Percentiles rank a stretch among this genome's conserved stretches.
These are phyloP conservation scores for Tremella fuciformis DNA, from an alignment of 768 basidiomycete species.

Conservation along the genomic window DNA sequence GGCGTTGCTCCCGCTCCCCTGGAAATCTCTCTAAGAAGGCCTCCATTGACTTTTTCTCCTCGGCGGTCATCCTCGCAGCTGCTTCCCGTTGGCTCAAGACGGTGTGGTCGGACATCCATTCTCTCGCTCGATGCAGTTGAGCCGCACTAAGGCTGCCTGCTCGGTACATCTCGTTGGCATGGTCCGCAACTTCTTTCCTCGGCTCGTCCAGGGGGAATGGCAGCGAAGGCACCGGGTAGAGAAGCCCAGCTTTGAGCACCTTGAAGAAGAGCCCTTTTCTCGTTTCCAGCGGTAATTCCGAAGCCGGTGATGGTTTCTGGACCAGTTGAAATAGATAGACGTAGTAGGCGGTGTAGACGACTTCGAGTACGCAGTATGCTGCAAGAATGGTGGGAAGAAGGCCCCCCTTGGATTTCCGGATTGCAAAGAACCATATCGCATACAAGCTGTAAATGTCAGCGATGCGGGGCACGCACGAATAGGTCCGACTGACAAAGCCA, in stretches of 20 bases:
- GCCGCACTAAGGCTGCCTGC: slow-evolving; percentile 16
- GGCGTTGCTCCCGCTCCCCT: slow-evolving; percentile 33
- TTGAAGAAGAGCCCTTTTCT: slow-evolving; percentile 29
- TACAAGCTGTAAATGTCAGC: background rate
- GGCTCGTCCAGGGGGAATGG: slow-evolving; percentile 12
- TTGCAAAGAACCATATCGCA: slow-evolving; percentile 4
- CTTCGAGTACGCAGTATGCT: slow-evolving; percentile 38
- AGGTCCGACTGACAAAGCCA: too few relatives aligned
- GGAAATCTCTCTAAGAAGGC: slow-evolving; percentile 33
- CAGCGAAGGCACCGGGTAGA: slow-evolving; percentile 18
- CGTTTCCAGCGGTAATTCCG: slow-evolving; percentile 26
- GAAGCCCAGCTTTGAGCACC: slow-evolving; percentile 31
- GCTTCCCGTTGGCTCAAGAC: background rate
- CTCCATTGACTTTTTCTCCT: slow-evolving; percentile 22
- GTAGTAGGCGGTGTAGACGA: slow-evolving; percentile 37
- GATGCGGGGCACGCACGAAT: too few relatives aligned
- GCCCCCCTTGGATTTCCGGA: background rate
- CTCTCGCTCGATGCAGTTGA: slow-evolving; percentile 6
- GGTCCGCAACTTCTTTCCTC: background rate
- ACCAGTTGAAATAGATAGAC: slow-evolving; percentile 34
- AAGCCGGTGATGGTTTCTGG: slow-evolving; percentile 30
- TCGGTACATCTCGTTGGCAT: slow-evolving; percentile 14
- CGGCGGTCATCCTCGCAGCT: slow-evolving; percentile 24
- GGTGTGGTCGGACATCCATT: background rate
- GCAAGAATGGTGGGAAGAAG: slow-evolving; percentile 31